phyloP scores from a whole-genome alignment of 2,329 filamentous ascomycete species.

The Aphanoascus verrucosus region DNA sequence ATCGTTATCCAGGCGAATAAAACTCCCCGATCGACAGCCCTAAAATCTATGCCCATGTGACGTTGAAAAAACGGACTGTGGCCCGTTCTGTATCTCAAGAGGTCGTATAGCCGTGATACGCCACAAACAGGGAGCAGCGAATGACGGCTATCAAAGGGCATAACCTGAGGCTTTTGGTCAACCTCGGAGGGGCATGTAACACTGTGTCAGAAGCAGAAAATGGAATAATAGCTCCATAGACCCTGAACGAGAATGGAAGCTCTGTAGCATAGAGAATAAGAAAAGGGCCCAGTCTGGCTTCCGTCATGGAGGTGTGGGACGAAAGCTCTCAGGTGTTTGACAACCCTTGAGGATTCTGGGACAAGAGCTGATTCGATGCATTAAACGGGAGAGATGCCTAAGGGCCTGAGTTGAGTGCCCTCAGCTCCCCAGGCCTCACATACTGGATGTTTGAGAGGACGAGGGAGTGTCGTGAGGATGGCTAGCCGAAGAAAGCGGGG shows the following conservation, averaged over 20 bases:
- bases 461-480: neutral
- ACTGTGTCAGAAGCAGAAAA: neutral
- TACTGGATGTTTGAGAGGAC: neutral
- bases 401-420: conserved; percentile 1
- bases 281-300: neutral
- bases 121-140: neutral
- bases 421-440: neutral
- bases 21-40: neutral
- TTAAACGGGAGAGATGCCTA: conserved; percentile 2
- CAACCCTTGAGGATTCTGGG: neutral
- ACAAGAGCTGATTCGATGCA: conserved; percentile 5
- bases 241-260: neutral
- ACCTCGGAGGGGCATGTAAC: neutral
- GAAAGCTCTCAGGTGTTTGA: neutral
- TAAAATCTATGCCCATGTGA: conserved; percentile 4
- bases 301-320: neutral
- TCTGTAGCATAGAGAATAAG: neutral
- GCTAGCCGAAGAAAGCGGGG: conserved; percentile 9
- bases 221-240: neutral
- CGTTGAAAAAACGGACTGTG: neutral
- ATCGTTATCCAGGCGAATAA: neutral
- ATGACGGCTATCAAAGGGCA: neutral
- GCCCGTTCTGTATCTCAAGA: neutral
- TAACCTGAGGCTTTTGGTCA: conserved; percentile 4
- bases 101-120: neutral